Conservation (phyloP, 192 early-diverging fungal genomes). For the Backusella australiensis region DNA sequence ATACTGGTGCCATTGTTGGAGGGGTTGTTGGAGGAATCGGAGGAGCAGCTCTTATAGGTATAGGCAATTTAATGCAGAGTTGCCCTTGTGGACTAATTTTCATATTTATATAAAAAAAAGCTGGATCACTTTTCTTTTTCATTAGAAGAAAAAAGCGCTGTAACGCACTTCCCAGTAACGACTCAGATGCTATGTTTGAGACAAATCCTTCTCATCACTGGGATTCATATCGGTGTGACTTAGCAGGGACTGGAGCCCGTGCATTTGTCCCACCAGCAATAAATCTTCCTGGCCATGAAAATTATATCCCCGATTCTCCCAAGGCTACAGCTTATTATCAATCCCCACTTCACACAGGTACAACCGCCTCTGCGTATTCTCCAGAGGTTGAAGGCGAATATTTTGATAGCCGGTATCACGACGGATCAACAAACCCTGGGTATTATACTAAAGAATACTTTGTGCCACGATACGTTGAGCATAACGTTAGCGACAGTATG, state of each 20-base stretch:
- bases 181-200: neutral
- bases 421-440: neutral
- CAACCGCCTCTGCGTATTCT: neutral
- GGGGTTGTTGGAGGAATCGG: neutral
- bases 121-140: neutral
- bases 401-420: neutral
- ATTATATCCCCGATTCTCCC: neutral
- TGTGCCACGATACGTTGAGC: neutral
- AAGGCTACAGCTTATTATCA: neutral
- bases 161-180: neutral
- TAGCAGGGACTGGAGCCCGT: neutral
- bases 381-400: neutral
- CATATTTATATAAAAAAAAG: neutral
- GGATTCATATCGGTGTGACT: neutral
- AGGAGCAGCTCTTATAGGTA: neutral
- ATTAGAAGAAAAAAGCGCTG: neutral
- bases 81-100: neutral
- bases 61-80: neutral
- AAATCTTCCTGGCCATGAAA: neutral
- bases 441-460: neutral
- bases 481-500: neutral
- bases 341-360: constrained; percentile 1
- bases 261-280: neutral
- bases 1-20: neutral
- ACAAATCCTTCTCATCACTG: neutral